These are phyloP conservation scores for Aspergillus quadrilineatus DNA, from an alignment of 2,329 filamentous ascomycete genomes.

Conservation along the genomic window DNA sequence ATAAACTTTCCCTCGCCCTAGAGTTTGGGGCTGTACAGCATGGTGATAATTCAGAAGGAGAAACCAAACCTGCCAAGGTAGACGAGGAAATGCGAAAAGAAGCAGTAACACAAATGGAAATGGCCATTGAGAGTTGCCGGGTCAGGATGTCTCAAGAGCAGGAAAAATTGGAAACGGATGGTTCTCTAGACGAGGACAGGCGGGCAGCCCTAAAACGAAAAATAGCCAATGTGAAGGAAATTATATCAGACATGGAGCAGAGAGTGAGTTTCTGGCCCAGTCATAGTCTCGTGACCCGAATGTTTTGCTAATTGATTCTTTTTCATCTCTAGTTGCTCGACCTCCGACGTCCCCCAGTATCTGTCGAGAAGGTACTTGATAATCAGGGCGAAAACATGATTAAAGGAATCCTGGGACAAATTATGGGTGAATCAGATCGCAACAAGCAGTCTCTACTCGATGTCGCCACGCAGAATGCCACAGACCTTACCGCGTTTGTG, in stretches of 20 bases:
- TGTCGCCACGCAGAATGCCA: constrained; percentile 56
- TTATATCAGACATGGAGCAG: constrained; percentile 62
- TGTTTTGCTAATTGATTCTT: constrained; percentile 8
- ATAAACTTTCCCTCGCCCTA: constrained; percentile 89
- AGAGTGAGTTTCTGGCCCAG: constrained; percentile 42
- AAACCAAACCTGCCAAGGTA: constrained; percentile 43
- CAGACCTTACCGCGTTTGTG: constrained; percentile 59
- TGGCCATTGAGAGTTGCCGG: constrained; percentile 59
- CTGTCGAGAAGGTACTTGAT: constrained; percentile 39
- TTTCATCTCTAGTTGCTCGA: constrained; percentile 50
- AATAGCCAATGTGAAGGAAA: constrained; percentile 60
- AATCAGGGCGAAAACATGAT: constrained; percentile 45
- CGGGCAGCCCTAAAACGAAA: constrained; percentile 43
- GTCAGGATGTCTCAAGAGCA: constrained; percentile 56
- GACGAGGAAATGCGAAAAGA: constrained; percentile 58
- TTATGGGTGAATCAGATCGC: constrained; percentile 55
- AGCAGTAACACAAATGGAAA: constrained; percentile 59
- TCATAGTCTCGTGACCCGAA: neutral
- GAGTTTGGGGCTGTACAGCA: constrained; percentile 83
- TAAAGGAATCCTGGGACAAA: constrained; percentile 57
- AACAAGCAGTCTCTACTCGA: constrained; percentile 55
- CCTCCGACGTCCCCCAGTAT: constrained; percentile 55
- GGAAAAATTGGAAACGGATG: constrained; percentile 38
- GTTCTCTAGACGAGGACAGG: constrained; percentile 43
- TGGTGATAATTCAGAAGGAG: constrained; percentile 29